Evolutionary conservation across 768 basidiomycete genomes (phyloP).

Genomic region (Naganishia onofrii): DNA sequence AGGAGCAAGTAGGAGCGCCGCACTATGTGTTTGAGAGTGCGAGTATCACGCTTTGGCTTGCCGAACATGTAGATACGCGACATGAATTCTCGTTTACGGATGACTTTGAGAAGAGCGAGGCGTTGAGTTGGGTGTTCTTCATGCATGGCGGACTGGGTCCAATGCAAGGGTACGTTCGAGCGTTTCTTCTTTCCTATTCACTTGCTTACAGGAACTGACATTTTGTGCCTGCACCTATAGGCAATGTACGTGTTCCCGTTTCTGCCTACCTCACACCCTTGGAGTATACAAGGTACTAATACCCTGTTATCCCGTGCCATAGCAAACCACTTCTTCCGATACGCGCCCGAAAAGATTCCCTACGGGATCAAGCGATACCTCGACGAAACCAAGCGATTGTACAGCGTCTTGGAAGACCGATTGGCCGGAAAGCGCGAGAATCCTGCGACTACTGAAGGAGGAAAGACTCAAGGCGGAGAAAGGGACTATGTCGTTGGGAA

Average conservation of each 20-base stretch:
- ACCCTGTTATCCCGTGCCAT: neutral
- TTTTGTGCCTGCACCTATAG: neutral
- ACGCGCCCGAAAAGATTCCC: slow-evolving; percentile 51
- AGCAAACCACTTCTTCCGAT: slow-evolving; percentile 68
- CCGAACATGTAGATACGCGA: slow-evolving; percentile 75
- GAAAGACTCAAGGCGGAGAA: slow-evolving; percentile 20
- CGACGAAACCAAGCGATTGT: slow-evolving; percentile 78
- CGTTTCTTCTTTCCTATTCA: slow-evolving; percentile 1
- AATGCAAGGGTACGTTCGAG: neutral
- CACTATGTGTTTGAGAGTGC: slow-evolving; percentile 56
- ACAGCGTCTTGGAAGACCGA: slow-evolving; percentile 73
- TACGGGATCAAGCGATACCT: slow-evolving; percentile 61
- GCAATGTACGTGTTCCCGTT: neutral
- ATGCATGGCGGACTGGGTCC: slow-evolving; percentile 51
- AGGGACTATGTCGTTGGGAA: slow-evolving; percentile 79
- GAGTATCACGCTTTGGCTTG: slow-evolving; percentile 77
- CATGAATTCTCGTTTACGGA: slow-evolving; percentile 64
- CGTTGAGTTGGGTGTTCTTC: slow-evolving; percentile 85
- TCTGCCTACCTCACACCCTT: neutral
- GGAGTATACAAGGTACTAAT: neutral
- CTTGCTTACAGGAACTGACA: too few relatives aligned
- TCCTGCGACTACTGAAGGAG: slow-evolving; percentile 7
- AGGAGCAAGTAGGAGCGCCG: slow-evolving; percentile 21
- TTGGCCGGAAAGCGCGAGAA: slow-evolving; percentile 51
- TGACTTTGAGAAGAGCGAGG: slow-evolving; percentile 64